Base-by-base conservation (phyloP, 2,329 filamentous ascomycete genomes). In the Talaromyces sp. region DNA sequence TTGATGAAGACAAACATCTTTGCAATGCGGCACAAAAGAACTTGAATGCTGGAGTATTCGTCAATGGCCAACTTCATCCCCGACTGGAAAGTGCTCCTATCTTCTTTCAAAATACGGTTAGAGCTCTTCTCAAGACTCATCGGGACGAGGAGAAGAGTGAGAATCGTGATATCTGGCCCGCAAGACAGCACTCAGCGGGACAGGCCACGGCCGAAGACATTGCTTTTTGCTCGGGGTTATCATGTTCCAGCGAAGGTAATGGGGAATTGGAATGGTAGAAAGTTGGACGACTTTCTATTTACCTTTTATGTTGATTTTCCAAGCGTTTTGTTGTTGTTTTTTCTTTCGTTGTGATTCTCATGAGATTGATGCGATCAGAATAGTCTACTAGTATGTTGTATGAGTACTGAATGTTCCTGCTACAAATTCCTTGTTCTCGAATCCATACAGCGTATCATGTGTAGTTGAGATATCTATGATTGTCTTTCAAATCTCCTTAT, bases 1-100 rank as follows among this genome's bases (percentile, higher is more conserved):
- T 86, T 78, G 77, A 77, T 1, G 85, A 87, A 66, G 84, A 87
- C 71, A 86, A 86, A 63, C 74, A 80, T 22, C 78, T 87, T 19
- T 86, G 83, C 71, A 72, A 77, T 57, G 75, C 75, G 5, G 79
- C 82, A 0, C 84, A 87, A 65, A 76, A 76, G 66, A 87, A 87
- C 66, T 74, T 87, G 56, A 82, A 82, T 65, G 75, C 79, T 0
- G 83, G 84, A 3, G 77, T 86, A 30, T 86, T 85, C 57, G 72
- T 85, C 64, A 86, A 83, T 63, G 84, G 84, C 45, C 80, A 85
- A 67, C 71, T 86, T 65, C 84, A 87, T 65, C 83, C 85, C 0
- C 71, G 75, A 32, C 77, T 82, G 70, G 85, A 87, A 65, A 81
- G 83, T 65, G 81, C 80, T 1, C 80, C 82, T 0, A 69, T 85